Base-by-base conservation (phyloP, 2,329 filamentous ascomycete genomes). In the Curvularia sp. region DNA sequence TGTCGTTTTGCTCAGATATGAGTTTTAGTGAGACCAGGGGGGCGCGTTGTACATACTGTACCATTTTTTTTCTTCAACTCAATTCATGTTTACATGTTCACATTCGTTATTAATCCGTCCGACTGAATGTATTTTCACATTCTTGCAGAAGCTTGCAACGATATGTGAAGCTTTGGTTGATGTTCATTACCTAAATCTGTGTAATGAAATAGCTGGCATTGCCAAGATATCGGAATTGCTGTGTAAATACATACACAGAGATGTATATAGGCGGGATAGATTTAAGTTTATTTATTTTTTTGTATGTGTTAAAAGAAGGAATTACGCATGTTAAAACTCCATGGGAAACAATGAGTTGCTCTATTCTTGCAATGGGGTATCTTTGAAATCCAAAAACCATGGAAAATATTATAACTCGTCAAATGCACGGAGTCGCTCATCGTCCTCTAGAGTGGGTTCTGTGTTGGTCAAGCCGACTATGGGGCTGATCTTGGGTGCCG, bases 381-480 rank as follows among this genome's bases (percentile, higher is more conserved):
- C 62, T 57, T 43, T 36, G 50, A 12, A 34, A 47, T 43, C 28
- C 47, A 15, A 39, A 57, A 50, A 55, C 6, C 13, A 46, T 23
- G 21, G 15, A 34, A 57, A 28, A 42, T 21, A 34, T 56, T 51
- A 72, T 38, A 71, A 43, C 55, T 72, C 67, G 49, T 72, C 68
- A 41, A 72, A 72, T 32, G 32, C 53, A 13, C 66, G 66, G 39
- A 71, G 54, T n/a, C 60, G 55, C 23, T 55, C 48, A 41, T 72
- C 65, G 13, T 63, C 59, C 25, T 59, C 57, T 21, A 27, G 45
- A 42, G 43, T 39, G 27, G 58, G 46, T 8, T 53, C 42, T 3
- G 46, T 43, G 9, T 57, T 28, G 23, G 61, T 46, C 9, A 43
- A 52, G 18, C 60, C 48, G 23, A 67, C 19, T 28, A 42, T 36